Evolutionary conservation across 2,329 filamentous ascomycete species (phyloP), one percentile per base, ranked within the genome.

Genomic region (Thielaviopsis populi): DNA sequence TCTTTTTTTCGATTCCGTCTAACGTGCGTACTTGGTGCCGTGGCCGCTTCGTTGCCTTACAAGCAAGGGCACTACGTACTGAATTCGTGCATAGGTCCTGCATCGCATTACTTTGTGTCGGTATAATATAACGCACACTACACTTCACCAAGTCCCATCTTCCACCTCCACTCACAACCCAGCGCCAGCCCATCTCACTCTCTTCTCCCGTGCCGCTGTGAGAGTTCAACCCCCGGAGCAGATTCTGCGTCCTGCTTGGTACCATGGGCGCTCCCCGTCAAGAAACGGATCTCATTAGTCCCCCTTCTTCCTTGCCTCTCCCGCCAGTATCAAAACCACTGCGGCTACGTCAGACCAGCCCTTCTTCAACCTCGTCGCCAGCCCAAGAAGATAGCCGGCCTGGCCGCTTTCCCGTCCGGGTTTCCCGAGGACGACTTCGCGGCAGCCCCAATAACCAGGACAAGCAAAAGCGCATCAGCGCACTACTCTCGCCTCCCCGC

Each of bases 331-430:
- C 59, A n/a, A 33, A 48, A 13, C 30, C 59, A 15, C 24, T 46
- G n/a, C 63, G 54, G 27, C 27, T 24, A 15, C 59, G 60, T 10
- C 59, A 59, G 22, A 50, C 59, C 19, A 58, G 22, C 46, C 27
- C 42, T 48, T 48, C 56, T 17, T 22, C 46, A n/a, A 19, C 50
- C 22, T 24, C 61, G 13, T 33, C 54, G 17, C 42, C 62, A 3
- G 59, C 61, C 10, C 48, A 59, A 22, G 64, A 66, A 30, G 61
- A 66, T 33, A 53, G 56, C 41, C 61, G 61, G 24, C 30, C 43
- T 48, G 64, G 64, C 24, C 56, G 64, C 10, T 66, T 66, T 37
- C 64, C 64, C 13, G 61, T 66, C 22, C 62, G 62, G 50, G 59
- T 63, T 63, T 63, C 61, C 13, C 61, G 61, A 40, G 64, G 63